A percentile compares a stretch with the other conserved stretches of the same genome.
Conservation (phyloP, 169 alveolate species). For the Cryptosporidium canis region DNA sequence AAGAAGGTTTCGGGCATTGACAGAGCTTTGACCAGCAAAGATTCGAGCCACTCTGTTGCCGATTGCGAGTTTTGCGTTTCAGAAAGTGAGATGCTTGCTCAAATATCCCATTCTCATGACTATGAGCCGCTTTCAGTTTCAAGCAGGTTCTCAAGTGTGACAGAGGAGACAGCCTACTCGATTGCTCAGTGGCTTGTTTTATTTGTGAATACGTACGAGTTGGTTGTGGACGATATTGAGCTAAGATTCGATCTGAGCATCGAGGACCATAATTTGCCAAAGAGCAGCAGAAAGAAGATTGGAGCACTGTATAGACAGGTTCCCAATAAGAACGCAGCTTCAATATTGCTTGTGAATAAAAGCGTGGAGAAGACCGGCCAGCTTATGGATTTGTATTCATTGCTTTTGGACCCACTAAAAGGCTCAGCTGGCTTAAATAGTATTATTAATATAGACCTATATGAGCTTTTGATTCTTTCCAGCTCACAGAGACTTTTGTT, state of each 20-base stretch:
- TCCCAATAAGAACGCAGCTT: constrained; percentile 35
- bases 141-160: not conserved
- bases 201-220: constrained; percentile 47
- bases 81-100: not conserved
- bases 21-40: not conserved
- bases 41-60: not conserved
- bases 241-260: constrained; percentile 1
- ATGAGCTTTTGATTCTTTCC: constrained; percentile 35
- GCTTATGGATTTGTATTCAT: constrained; percentile 22
- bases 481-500: constrained; percentile 28
- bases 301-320: constrained; percentile 33
- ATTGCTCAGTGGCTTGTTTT: constrained; percentile 32
- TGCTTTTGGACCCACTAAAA: constrained; percentile 13
- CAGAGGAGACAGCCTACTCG: not conserved
- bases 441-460: constrained; percentile 25
- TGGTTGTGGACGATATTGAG: constrained; percentile 31
- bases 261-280: not conserved
- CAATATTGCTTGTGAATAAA: constrained; percentile 19
- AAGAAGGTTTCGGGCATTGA: not conserved
- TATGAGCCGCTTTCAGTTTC: not conserved
- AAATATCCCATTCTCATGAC: not conserved
- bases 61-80: constrained; percentile 33
- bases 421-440: not conserved
- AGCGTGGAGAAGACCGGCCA: constrained; percentile 28
- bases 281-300: not conserved